A percentile compares a stretch with the other conserved stretches of the same genome.
phyloP scores from a whole-genome alignment of 495 filamentous ascomycete species.

The Hypoxylon crocopeplum region DNA sequence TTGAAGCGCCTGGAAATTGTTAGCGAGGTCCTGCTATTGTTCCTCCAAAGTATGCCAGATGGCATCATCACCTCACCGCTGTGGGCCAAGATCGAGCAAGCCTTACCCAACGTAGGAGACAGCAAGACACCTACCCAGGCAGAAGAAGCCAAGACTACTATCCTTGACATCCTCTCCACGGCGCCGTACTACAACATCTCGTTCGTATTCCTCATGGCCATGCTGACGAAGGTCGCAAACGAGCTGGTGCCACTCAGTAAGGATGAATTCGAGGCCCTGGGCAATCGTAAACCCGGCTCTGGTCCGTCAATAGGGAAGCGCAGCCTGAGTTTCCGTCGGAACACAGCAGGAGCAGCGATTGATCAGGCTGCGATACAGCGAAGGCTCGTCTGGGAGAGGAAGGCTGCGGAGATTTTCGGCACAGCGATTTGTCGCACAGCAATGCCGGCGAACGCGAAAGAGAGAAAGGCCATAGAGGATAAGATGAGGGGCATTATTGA shows the following conservation, averaged over 20 bases:
- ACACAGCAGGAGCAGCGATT: slow-evolving; percentile 34
- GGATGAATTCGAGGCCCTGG: slow-evolving; percentile 40
- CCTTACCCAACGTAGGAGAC: slow-evolving; percentile 53
- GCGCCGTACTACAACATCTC: slow-evolving; percentile 81
- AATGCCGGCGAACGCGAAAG: slow-evolving; percentile 51
- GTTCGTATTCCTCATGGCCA: slow-evolving; percentile 83
- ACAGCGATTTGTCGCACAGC: slow-evolving; percentile 52
- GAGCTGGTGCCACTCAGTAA: slow-evolving; percentile 56
- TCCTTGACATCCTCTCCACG: slow-evolving; percentile 75
- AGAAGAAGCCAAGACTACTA: slow-evolving; percentile 71
- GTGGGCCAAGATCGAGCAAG: slow-evolving; percentile 75
- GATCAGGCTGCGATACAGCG: slow-evolving; percentile 43
- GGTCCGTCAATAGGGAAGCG: slow-evolving; percentile 38
- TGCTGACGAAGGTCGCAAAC: slow-evolving; percentile 61
- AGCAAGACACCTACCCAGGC: slow-evolving; percentile 38
- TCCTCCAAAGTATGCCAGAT: slow-evolving; percentile 74
- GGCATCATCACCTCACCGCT: slow-evolving; percentile 71
- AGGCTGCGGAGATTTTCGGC: slow-evolving; percentile 56
- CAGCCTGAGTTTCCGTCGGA: slow-evolving; percentile 51
- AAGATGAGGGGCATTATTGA: slow-evolving; percentile 49
- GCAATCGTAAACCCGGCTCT: slow-evolving; percentile 27
- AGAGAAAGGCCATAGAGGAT: slow-evolving; percentile 54
- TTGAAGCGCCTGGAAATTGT: slow-evolving; percentile 74
- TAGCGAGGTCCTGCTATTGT: slow-evolving; percentile 69
- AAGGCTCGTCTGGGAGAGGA: slow-evolving; percentile 53